phyloP scores from a whole-genome alignment of 163 green algal species.

The Prototheca wickerhamii region DNA sequence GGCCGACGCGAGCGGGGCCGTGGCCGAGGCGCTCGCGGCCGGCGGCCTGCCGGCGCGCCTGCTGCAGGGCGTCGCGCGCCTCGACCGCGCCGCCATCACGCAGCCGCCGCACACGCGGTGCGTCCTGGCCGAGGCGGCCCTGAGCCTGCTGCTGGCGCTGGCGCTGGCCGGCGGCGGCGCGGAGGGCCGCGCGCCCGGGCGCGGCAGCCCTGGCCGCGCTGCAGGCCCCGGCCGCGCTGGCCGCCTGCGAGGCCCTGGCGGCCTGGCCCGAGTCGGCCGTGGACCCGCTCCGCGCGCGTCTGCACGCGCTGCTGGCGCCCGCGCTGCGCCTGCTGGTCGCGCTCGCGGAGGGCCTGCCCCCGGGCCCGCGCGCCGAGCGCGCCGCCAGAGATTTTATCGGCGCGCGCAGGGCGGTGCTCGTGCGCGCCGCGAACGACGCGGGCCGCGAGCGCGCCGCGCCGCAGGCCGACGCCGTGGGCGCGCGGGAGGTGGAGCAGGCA shows the following conservation, averaged over 20 bases:
- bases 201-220: conserved; percentile 34
- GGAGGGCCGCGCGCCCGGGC: conserved; percentile 13
- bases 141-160: conserved; percentile 53
- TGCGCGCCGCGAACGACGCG: conserved; percentile 41
- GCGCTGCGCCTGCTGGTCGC: conserved; percentile 52
- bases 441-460: conserved; percentile 36
- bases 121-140: conserved; percentile 44
- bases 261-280: not conserved
- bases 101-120: conserved; percentile 18
- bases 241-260: conserved; percentile 40
- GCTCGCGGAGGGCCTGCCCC: conserved; percentile 35
- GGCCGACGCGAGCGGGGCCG: conserved; percentile 25
- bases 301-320: conserved; percentile 30
- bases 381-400: not conserved
- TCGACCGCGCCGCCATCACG: conserved; percentile 34
- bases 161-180: conserved; percentile 22
- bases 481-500: conserved; percentile 52
- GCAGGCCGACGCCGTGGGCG: conserved; percentile 43
- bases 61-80: conserved; percentile 31
- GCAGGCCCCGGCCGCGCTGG: conserved; percentile 20
- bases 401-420: conserved; percentile 26
- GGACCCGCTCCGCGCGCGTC: conserved; percentile 8
- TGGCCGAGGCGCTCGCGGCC: conserved; percentile 15
- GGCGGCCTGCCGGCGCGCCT: conserved; percentile 35
- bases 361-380: conserved; percentile 22